phyloP scores from a whole-genome alignment of 2,329 filamentous ascomycete genomes.

The Epichloe typhina region DNA sequence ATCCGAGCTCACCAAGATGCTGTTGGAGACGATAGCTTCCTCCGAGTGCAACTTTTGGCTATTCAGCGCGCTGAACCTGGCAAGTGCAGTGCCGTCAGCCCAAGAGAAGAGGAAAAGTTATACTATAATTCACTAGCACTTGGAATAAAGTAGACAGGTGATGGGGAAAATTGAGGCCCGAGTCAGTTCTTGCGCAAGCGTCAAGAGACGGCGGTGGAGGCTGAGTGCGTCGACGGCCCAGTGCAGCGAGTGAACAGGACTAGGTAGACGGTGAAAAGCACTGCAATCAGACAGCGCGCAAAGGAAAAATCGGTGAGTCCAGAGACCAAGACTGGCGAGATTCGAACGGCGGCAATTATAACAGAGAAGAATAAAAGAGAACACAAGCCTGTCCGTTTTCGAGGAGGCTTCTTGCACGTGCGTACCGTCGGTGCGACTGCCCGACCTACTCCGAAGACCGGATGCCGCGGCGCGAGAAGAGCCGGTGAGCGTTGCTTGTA shows the following conservation, averaged over 20 bases:
- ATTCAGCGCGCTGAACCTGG: background rate
- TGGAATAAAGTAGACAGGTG: background rate
- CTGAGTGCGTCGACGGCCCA: background rate
- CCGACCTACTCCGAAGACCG: background rate
- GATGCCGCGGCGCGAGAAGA: conserved; percentile 2
- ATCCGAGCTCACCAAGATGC: background rate
- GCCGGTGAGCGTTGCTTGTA: background rate
- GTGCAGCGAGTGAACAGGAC: background rate
- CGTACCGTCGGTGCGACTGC: conserved; percentile 2
- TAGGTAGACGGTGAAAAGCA: background rate
- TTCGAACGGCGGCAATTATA: background rate
- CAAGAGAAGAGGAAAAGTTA: background rate
- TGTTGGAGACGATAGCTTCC: background rate
- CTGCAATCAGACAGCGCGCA: background rate
- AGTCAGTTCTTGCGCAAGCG: background rate
- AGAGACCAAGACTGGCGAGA: background rate
- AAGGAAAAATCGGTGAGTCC: background rate
- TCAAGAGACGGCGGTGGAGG: background rate
- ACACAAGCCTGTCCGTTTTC: background rate
- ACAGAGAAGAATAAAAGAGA: background rate
- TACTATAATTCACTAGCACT: background rate
- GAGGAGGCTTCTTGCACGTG: background rate
- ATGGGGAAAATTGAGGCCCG: background rate
- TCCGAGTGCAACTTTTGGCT: background rate
- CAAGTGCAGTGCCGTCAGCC: background rate